Evolutionary conservation across 106 monocot species (phyloP).

Genomic region (Chionographis japonica): DNA sequence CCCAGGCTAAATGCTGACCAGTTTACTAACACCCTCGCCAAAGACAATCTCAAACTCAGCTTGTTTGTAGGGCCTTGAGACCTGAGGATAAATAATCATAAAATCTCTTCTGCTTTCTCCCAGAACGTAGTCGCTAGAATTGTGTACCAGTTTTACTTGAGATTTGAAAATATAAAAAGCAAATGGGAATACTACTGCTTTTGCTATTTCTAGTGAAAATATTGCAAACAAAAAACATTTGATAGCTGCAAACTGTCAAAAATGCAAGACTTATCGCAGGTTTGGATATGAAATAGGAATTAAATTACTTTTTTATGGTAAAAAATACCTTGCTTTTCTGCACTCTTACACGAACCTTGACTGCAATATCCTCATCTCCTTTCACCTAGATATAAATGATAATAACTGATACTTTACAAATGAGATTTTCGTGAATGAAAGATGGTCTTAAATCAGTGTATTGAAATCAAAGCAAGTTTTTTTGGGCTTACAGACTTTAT

Average conservation of each 20-base stretch:
- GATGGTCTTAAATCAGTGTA: background rate
- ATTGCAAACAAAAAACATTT: background rate
- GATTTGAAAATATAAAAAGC: too few relatives aligned
- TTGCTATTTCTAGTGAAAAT: background rate
- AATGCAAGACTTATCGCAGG: too few relatives aligned
- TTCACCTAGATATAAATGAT: constrained; percentile 31
- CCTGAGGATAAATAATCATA: constrained; percentile 32
- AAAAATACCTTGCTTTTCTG: constrained; percentile 72
- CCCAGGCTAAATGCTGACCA: constrained; percentile 37
- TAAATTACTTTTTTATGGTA: background rate
- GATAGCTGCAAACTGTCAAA: too few relatives aligned
- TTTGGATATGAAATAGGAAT: background rate
- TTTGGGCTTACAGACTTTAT: constrained; percentile 76
- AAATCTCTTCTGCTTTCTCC: background rate
- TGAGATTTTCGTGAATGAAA: background rate
- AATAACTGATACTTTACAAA: background rate
- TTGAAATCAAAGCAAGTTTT: constrained; percentile 3
- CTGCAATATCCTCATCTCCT: constrained; percentile 79
- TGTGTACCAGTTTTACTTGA: too few relatives aligned
- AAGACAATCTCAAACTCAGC: constrained; percentile 98
- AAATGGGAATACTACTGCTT: background rate
- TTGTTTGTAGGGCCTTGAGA: constrained; percentile 96
- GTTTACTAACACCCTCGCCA: constrained; percentile 84
- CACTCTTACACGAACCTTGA: constrained; percentile 71
- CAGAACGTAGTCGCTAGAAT: too few relatives aligned